Evolutionary conservation across 2,329 filamentous ascomycete genomes (phyloP).

Genomic region (Epichloe aotearoae): DNA sequence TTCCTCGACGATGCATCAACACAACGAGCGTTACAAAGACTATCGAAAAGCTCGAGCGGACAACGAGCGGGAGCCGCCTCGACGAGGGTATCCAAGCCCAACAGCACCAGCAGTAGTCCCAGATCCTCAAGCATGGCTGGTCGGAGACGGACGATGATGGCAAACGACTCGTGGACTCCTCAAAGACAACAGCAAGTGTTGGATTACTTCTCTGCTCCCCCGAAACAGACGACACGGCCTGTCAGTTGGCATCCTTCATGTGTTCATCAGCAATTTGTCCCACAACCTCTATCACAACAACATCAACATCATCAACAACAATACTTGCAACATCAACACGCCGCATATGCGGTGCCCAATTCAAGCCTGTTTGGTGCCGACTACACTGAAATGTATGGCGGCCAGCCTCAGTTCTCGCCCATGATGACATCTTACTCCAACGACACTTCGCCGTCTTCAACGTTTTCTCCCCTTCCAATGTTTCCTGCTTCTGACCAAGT

Average conservation of each 20-base stretch:
- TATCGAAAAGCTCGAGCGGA: conserved; percentile 34
- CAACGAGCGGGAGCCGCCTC: conserved; percentile 33
- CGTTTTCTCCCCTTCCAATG: conserved; percentile 40
- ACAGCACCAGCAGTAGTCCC: conserved; percentile 57
- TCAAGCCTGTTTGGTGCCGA: conserved; percentile 21
- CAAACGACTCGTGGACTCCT: conserved; percentile 29
- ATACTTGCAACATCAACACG: conserved; percentile 22
- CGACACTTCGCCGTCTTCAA: conserved; percentile 41
- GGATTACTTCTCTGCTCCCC: conserved; percentile 17
- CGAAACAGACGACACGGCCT: conserved; percentile 9
- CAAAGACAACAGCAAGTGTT: conserved; percentile 33
- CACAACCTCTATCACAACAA: neutral
- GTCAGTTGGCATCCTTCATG: conserved; percentile 64
- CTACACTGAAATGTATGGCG: conserved; percentile 28
- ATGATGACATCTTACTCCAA: conserved; percentile 43
- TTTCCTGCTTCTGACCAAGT: conserved; percentile 25
- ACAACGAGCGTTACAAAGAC: conserved; percentile 35
- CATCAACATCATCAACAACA: neutral
- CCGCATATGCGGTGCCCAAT: conserved; percentile 26
- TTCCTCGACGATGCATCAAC: conserved; percentile 38
- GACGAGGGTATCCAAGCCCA: conserved; percentile 52
- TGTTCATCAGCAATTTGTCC: conserved; percentile 14
- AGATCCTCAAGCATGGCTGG: conserved; percentile 35
- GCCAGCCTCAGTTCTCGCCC: conserved; percentile 31
- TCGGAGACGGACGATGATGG: conserved; percentile 44